Evolutionary conservation across 768 basidiomycete genomes (phyloP).

Genomic region (Leucosporidium yakuticum): DNA sequence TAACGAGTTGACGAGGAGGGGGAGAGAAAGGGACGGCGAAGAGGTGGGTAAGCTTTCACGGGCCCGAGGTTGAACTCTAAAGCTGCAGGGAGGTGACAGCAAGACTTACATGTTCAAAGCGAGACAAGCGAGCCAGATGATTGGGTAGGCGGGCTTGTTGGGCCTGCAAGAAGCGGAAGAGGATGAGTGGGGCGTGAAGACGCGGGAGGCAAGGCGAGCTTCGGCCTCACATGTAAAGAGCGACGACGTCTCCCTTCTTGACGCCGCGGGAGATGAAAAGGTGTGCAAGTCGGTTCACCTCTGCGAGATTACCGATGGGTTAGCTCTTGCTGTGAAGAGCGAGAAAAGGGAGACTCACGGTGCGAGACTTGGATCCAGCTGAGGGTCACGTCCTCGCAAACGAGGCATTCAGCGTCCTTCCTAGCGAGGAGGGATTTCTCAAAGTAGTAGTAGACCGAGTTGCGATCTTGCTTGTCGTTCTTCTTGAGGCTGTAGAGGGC

Average conservation of each 20-base stretch:
- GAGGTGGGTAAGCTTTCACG: not conserved
- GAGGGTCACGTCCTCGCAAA: slow-evolving; percentile 12
- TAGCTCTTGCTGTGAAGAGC: too few relatives aligned
- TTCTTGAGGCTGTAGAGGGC: not conserved
- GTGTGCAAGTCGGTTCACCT: slow-evolving; percentile 19
- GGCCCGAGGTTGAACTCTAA: not conserved
- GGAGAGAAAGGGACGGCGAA: too few relatives aligned
- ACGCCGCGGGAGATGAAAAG: slow-evolving; percentile 14
- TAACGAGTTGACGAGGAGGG: not conserved
- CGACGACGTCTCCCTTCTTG: slow-evolving; percentile 18
- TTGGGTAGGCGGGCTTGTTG: slow-evolving; percentile 32
- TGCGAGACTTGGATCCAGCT: slow-evolving; percentile 19
- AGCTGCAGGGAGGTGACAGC: too few relatives aligned
- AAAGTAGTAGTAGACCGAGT: slow-evolving; percentile 31
- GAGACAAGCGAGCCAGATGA: slow-evolving; percentile 31
- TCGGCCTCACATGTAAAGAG: slow-evolving; percentile 14
- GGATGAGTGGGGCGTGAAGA: not conserved
- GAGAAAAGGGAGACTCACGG: not conserved
- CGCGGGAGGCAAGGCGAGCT: too few relatives aligned
- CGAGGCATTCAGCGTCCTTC: slow-evolving; percentile 13
- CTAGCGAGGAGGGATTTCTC: slow-evolving; percentile 3
- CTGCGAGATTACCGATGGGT: not conserved
- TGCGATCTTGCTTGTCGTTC: slow-evolving; percentile 5
- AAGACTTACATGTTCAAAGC: slow-evolving; percentile 19
- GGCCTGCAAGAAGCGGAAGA: slow-evolving; percentile 4